phyloP scores from a whole-genome alignment of 2,329 filamentous ascomycete genomes.

The Monosporascus sp. region DNA sequence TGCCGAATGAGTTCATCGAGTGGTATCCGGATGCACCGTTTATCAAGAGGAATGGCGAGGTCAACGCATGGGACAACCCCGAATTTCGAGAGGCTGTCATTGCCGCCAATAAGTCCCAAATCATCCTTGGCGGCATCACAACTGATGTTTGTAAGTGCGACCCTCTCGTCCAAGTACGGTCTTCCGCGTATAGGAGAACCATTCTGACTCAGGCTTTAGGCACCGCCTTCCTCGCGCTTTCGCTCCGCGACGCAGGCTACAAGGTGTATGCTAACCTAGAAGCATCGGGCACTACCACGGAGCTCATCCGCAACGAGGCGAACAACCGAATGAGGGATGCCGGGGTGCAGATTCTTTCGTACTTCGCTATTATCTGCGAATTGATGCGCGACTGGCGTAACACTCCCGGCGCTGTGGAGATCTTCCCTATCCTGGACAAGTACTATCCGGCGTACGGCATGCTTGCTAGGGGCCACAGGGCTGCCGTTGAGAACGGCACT shows the following conservation, averaged over 20 bases:
- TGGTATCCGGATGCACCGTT: slow-evolving; percentile 64
- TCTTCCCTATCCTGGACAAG: slow-evolving; percentile 60
- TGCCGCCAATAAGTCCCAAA: slow-evolving; percentile 61
- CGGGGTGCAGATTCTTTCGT: slow-evolving; percentile 58
- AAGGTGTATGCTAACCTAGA: slow-evolving; percentile 70
- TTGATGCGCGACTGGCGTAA: slow-evolving; percentile 68
- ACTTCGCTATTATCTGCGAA: slow-evolving; percentile 62
- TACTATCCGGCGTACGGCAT: slow-evolving; percentile 63
- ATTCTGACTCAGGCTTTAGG: slow-evolving; percentile 16
- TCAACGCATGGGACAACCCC: slow-evolving; percentile 72
- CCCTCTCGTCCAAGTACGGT: background rate
- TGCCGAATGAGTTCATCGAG: slow-evolving; percentile 64
- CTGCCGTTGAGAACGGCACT: slow-evolving; percentile 56
- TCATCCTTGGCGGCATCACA: slow-evolving; percentile 68
- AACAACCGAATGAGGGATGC: slow-evolving; percentile 64
- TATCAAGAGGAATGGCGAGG: slow-evolving; percentile 65
- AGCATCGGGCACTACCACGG: slow-evolving; percentile 61
- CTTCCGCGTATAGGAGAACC: slow-evolving; percentile 13
- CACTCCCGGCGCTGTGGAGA: slow-evolving; percentile 45
- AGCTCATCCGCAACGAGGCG: slow-evolving; percentile 56
- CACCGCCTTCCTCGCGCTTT: slow-evolving; percentile 70
- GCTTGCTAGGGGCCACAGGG: slow-evolving; percentile 56
- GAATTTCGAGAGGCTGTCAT: slow-evolving; percentile 62
- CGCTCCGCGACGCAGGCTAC: slow-evolving; percentile 65
- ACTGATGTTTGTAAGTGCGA: slow-evolving; percentile 62